Percentiles rank a stretch among this genome's conserved stretches.
phyloP scores from a whole-genome alignment of 2,329 filamentous ascomycete genomes.

The Fusarium domesticum region DNA sequence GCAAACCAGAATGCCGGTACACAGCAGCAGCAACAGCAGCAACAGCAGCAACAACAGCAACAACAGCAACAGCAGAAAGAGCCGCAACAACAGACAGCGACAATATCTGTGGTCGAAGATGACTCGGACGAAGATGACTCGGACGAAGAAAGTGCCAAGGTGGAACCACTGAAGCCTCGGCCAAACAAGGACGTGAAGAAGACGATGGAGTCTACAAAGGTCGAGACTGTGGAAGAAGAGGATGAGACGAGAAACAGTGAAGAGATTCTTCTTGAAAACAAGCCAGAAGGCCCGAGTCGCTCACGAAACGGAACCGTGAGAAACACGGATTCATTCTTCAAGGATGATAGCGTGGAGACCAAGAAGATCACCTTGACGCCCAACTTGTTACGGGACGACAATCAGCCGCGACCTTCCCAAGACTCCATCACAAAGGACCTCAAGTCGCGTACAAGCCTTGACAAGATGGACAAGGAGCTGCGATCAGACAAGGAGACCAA shows the following conservation, averaged over 20 bases:
- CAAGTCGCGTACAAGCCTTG: conserved; percentile 65
- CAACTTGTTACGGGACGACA: conserved; percentile 83
- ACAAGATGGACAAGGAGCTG: conserved; percentile 58
- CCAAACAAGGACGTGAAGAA: conserved; percentile 40
- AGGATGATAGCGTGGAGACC: conserved; percentile 90
- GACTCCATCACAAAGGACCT: conserved; percentile 44
- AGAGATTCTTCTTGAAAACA: conserved; percentile 61
- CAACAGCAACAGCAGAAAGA: conserved; percentile 28
- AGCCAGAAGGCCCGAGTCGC: conserved; percentile 52
- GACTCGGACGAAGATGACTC: conserved; percentile 45
- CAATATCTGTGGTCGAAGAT: conserved; percentile 30
- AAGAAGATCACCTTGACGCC: conserved; percentile 97
- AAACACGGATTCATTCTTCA: conserved; percentile 96
- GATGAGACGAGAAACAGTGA: conserved; percentile 53
- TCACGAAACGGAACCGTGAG: conserved; percentile 83
- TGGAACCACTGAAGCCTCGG: conserved; percentile 54
- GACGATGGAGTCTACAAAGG: conserved; percentile 31
- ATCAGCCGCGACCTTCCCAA: conserved; percentile 51
- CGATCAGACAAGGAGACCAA: conserved; percentile 70
- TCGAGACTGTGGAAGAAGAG: conserved; percentile 36
- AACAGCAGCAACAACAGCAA: conserved; percentile 26
- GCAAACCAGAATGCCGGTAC: conserved; percentile 32
- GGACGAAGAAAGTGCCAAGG: conserved; percentile 52
- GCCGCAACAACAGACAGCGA: conserved; percentile 30
- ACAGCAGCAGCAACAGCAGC: conserved; percentile 29